These are phyloP conservation scores for Marasmius oreades DNA, from an alignment of 1,284 basidiomycete genomes.

Conservation along the genomic window DNA sequence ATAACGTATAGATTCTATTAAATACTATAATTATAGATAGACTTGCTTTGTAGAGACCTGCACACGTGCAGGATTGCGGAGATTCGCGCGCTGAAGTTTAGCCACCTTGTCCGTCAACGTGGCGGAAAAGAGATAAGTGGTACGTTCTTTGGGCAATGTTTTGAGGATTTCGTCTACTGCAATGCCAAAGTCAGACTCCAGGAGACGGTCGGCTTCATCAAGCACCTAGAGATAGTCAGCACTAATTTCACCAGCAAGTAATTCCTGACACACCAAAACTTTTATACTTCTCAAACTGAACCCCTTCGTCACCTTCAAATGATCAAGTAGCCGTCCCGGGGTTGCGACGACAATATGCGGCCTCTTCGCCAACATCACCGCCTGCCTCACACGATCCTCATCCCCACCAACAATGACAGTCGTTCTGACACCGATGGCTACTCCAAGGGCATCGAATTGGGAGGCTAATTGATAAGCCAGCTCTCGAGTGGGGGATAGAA, in stretches of 20 bases:
- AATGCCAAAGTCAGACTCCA: slow-evolving; percentile 98
- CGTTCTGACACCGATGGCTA: slow-evolving; percentile 90
- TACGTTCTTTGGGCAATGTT: slow-evolving; percentile 91
- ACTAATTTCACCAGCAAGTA: neutral
- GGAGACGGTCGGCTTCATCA: slow-evolving; percentile 94
- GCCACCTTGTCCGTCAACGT: slow-evolving; percentile 99
- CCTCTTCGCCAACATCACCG: slow-evolving; percentile 89
- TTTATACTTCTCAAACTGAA: slow-evolving; percentile 88
- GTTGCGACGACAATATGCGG: slow-evolving; percentile 98
- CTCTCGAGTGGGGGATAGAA: slow-evolving; percentile 95
- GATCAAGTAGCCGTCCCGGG: slow-evolving; percentile 92
- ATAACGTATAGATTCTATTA: slow-evolving; percentile 1
- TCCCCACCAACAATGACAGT: slow-evolving; percentile 93
- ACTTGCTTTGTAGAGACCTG: slow-evolving; percentile 91
- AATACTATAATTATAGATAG: slow-evolving; percentile 4
- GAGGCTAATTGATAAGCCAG: slow-evolving; percentile 98
- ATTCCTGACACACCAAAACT: slow-evolving; percentile 83
- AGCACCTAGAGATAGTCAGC: slow-evolving; percentile 63
- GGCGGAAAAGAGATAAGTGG: slow-evolving; percentile 96
- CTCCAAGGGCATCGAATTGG: slow-evolving; percentile 91
- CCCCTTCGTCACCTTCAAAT: slow-evolving; percentile 97
- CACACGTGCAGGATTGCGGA: slow-evolving; percentile 90
- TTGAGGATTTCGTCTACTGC: slow-evolving; percentile 98
- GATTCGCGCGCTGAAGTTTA: slow-evolving; percentile 94
- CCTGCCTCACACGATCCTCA: slow-evolving; percentile 93